Percentiles rank a stretch among this genome's conserved stretches.
These are phyloP conservation scores for Xylariales sp. DNA, from an alignment of 2,329 filamentous ascomycete genomes.

Conservation along the genomic window DNA sequence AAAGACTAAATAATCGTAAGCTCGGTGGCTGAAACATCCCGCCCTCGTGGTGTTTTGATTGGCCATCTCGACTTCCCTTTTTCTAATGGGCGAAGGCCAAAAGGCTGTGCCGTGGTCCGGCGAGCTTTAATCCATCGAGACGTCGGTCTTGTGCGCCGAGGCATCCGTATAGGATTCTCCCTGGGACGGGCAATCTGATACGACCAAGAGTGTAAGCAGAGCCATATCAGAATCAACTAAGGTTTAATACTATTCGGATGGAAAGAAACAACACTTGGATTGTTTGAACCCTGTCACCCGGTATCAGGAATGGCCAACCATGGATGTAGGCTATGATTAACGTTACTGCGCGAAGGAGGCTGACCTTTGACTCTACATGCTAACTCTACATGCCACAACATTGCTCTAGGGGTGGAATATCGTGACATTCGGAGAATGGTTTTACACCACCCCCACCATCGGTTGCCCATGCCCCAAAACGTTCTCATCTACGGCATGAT, in stretches of 20 bases:
- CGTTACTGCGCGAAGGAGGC: not conserved
- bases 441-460: not conserved
- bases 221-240: conserved; percentile 47
- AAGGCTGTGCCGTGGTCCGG: conserved; percentile 60
- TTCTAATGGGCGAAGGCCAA: not conserved
- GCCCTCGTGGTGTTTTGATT: conserved; percentile 14
- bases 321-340: not conserved
- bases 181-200: conserved; percentile 56
- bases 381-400: not conserved
- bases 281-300: conserved; percentile 51
- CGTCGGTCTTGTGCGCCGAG: conserved; percentile 54
- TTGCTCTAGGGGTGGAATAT: not conserved
- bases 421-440: not conserved
- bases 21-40: conserved; percentile 20
- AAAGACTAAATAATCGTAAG: conserved; percentile 4
- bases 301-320: not conserved
- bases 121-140: conserved; percentile 68
- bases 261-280: conserved; percentile 57
- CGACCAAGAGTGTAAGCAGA: conserved; percentile 71
- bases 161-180: conserved; percentile 33
- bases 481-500: not conserved
- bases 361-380: not conserved
- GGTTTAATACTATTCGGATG: conserved; percentile 53
- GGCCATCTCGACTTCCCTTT: not conserved
- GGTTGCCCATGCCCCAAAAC: not conserved